Evolutionary conservation across 495 filamentous ascomycete species (phyloP).

Genomic region (Hypomontagnella monticulosa): DNA sequence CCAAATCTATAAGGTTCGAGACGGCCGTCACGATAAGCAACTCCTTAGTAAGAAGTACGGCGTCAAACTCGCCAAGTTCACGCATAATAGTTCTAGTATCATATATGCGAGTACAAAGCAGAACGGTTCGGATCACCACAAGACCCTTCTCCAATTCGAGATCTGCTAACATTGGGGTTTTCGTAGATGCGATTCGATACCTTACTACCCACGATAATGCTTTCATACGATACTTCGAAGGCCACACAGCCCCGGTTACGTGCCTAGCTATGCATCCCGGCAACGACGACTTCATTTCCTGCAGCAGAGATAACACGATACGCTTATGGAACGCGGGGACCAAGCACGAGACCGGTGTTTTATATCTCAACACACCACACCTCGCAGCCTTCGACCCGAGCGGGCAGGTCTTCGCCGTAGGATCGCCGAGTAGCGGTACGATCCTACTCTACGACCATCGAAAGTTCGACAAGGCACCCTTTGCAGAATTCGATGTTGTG

Average conservation of each 20-base stretch:
- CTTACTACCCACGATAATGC: slow-evolving; percentile 93
- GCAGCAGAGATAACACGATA: slow-evolving; percentile 86
- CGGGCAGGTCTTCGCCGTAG: slow-evolving; percentile 89
- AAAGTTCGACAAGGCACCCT: slow-evolving; percentile 90
- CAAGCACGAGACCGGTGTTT: slow-evolving; percentile 75
- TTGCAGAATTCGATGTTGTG: slow-evolving; percentile 82
- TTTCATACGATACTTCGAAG: slow-evolving; percentile 94
- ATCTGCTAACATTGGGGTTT: slow-evolving; percentile 18
- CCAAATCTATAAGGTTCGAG: slow-evolving; percentile 91
- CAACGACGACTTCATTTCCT: slow-evolving; percentile 90
- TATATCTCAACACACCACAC: slow-evolving; percentile 79
- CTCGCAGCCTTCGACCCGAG: slow-evolving; percentile 89
- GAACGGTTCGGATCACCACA: slow-evolving; percentile 66
- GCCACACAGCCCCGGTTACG: slow-evolving; percentile 85
- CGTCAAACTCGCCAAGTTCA: slow-evolving; percentile 91
- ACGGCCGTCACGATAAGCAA: slow-evolving; percentile 85
- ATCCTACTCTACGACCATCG: slow-evolving; percentile 92
- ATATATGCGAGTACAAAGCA: slow-evolving; percentile 96
- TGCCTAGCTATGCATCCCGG: slow-evolving; percentile 76
- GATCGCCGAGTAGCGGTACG: slow-evolving; percentile 75
- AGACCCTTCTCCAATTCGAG: background rate
- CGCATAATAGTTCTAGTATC: slow-evolving; percentile 84
- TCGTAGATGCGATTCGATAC: slow-evolving; percentile 82
- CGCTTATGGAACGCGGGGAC: slow-evolving; percentile 84
- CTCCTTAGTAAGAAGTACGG: slow-evolving; percentile 94